phyloP scores from a whole-genome alignment of 2,329 filamentous ascomycete species.

The Teratosphaeria pseudoeucalypti region DNA sequence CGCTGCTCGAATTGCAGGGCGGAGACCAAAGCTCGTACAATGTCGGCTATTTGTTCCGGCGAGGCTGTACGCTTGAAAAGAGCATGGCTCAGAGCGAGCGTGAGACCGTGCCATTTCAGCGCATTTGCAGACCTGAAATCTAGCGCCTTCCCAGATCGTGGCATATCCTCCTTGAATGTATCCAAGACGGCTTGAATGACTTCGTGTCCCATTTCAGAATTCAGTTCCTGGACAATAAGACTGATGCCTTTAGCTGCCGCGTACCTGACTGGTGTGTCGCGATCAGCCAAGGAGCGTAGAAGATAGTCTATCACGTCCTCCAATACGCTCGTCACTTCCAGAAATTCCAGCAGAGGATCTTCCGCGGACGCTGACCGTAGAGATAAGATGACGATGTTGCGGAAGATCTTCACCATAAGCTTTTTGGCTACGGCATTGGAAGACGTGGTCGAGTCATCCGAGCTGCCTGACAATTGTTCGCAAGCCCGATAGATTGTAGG shows the following conservation, averaged over 20 bases:
- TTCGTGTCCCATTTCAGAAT: constrained; percentile 70
- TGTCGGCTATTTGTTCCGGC: constrained; percentile 55
- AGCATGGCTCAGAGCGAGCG: constrained; percentile 75
- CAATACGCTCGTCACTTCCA: constrained; percentile 36
- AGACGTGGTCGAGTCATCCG: constrained; percentile 46
- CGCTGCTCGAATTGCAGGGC: constrained; percentile 84
- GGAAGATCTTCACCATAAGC: constrained; percentile 71
- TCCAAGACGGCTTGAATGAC: constrained; percentile 80
- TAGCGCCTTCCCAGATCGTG: constrained; percentile 33
- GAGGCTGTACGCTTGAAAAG: constrained; percentile 77
- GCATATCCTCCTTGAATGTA: constrained; percentile 52
- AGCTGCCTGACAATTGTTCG: constrained; percentile 46
- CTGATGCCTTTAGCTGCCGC: constrained; percentile 89
- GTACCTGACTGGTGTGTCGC: constrained; percentile 81
- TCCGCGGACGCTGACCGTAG: constrained; percentile 33
- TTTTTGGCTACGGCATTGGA: constrained; percentile 74
- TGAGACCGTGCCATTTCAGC: constrained; percentile 84
- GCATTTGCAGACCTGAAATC: constrained; percentile 69
- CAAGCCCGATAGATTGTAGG: constrained; percentile 55
- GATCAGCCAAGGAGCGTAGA: constrained; percentile 68
- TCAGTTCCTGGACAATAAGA: constrained; percentile 70
- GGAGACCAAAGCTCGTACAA: constrained; percentile 65
- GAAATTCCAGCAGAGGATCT: constrained; percentile 16
- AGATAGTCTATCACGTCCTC: constrained; percentile 77
- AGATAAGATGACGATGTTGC: constrained; percentile 59